Evolutionary conservation across 441 rosid species (phyloP).

Genomic region (Corymbia calophylla): DNA sequence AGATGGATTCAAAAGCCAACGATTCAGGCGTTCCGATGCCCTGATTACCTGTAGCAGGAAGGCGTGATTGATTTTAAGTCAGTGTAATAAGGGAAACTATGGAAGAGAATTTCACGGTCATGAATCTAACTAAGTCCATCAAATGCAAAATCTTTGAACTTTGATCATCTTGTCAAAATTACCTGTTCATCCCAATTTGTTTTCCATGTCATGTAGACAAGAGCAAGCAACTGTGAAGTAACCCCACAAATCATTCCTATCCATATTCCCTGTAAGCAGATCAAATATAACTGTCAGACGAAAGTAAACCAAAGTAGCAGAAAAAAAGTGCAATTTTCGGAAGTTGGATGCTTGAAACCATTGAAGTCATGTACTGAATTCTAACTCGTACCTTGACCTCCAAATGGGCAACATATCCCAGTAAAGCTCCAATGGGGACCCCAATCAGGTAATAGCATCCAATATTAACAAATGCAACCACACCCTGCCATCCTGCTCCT

Average conservation of each 20-base stretch:
- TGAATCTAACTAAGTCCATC: not conserved
- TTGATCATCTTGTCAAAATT: not conserved
- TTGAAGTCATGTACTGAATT: not conserved
- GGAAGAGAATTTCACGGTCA: not conserved
- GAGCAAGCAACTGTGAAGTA: not conserved
- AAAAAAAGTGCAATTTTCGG: not conserved
- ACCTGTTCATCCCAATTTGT: conserved; percentile 1
- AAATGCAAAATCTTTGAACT: not conserved
- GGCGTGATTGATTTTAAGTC: not conserved
- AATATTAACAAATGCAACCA: not conserved
- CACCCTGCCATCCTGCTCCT: not conserved
- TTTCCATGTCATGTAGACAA: not conserved
- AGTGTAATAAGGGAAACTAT: not conserved
- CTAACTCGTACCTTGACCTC: not conserved
- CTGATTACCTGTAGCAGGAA: not conserved
- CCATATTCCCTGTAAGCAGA: not conserved
- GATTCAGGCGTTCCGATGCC: not conserved
- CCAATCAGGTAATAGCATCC: not conserved
- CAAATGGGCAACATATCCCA: not conserved
- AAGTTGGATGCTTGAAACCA: not conserved
- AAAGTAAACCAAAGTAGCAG: not conserved
- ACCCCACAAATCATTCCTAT: not conserved
- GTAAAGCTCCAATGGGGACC: not conserved
- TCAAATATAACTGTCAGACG: not conserved
- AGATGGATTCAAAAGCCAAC: not conserved